A percentile compares a stretch with the other conserved stretches of the same genome.
Evolutionary conservation across 176 grass and related monocot genomes (phyloP).

Genomic region (Pontederia paniculata): DNA sequence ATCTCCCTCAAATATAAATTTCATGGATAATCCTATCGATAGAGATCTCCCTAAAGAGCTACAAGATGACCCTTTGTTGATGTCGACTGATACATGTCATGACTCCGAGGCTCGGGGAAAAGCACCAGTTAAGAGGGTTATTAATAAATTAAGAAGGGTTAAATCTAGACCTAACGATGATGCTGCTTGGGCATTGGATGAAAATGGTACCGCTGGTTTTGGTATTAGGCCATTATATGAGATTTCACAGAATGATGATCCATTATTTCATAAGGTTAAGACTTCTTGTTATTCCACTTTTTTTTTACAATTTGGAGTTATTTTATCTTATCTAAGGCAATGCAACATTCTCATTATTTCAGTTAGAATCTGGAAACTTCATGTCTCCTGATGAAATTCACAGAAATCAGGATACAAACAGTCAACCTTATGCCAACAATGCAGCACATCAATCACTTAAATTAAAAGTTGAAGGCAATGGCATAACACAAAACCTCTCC

Average conservation of each 20-base stretch:
- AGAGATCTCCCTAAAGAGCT: slow-evolving; percentile 40
- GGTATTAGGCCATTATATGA: slow-evolving; percentile 27
- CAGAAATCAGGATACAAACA: background rate
- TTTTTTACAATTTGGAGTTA: background rate
- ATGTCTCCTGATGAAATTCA: background rate
- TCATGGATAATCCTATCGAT: slow-evolving; percentile 27
- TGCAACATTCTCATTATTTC: background rate
- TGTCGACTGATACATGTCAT: slow-evolving; percentile 26
- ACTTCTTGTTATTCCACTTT: background rate
- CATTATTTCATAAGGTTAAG: slow-evolving; percentile 1
- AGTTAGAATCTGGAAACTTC: background rate
- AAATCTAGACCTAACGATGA: slow-evolving; percentile 35
- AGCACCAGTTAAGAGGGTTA: slow-evolving; percentile 30
- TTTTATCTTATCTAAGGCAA: background rate
- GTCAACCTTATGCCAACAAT: background rate
- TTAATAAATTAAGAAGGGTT: slow-evolving; percentile 33
- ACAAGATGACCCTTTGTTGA: slow-evolving; percentile 37
- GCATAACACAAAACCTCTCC: background rate
- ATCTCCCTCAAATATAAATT: slow-evolving; percentile 45
- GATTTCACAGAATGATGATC: slow-evolving; percentile 30
- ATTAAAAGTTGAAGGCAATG: background rate
- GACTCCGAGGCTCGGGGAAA: slow-evolving; percentile 24
- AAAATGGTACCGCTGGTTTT: slow-evolving; percentile 21
- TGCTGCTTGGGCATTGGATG: slow-evolving; percentile 20
- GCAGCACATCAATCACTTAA: background rate